Evolutionary conservation across 2,329 filamentous ascomycete genomes (phyloP).

Genomic region (Ophiostoma perfectum): DNA sequence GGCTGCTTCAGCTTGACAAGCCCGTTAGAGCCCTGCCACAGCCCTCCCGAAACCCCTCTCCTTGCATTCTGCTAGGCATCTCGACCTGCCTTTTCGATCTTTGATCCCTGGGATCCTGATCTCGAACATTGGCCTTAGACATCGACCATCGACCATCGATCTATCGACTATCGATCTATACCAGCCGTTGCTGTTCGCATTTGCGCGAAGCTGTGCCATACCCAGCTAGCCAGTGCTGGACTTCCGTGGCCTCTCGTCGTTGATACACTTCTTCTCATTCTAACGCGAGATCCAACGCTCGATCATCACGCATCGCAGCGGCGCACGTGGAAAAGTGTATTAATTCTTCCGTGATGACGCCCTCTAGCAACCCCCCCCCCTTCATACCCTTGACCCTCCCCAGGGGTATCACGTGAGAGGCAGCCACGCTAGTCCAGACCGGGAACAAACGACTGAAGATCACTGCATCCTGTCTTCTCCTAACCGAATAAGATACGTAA

Average conservation of each 20-base stretch:
- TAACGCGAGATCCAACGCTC: not conserved
- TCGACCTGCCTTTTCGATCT: no score
- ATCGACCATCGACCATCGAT: not conserved
- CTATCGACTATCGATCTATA: no score
- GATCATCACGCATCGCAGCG: not conserved
- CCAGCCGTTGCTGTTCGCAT: not conserved
- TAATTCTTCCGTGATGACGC: not conserved
- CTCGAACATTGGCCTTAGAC: not conserved
- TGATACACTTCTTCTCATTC: no score
- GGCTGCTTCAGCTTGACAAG: not conserved
- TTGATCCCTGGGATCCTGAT: not conserved
- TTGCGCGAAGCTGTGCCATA: not conserved
- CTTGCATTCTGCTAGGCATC: no score
- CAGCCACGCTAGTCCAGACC: no score
- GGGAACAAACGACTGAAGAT: no score
- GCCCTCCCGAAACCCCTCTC: not conserved
- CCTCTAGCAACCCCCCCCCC: not conserved
- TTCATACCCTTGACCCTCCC: no score
- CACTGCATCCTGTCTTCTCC: no score
- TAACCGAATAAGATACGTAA: no score
- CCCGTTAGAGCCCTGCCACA: not conserved
- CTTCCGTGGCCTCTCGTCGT: no score
- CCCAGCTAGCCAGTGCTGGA: not conserved
- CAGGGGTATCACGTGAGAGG: no score
- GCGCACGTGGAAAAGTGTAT: slow-evolving; percentile 8